These are phyloP conservation scores for Chalciporus piperatus DNA, from an alignment of 768 basidiomycete species.

Conservation along the genomic window DNA sequence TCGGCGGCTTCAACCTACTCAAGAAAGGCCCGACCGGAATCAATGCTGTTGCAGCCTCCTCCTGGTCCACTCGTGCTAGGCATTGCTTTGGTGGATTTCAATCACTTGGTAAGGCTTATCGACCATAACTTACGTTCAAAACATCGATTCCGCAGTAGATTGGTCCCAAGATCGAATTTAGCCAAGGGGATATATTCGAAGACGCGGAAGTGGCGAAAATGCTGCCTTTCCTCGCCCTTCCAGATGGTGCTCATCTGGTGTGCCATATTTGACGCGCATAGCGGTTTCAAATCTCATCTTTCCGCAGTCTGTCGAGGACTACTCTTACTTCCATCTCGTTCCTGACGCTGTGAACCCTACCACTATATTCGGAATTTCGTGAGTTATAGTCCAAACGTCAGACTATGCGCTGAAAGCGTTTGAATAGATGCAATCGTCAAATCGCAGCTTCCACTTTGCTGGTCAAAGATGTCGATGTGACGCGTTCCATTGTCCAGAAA, in stretches of 20 bases:
- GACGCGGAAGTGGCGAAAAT: slow-evolving; percentile 84
- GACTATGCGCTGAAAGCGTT: slow-evolving; percentile 1
- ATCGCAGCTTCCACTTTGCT: slow-evolving; percentile 77
- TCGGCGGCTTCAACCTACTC: slow-evolving; percentile 57
- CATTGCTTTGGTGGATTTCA: slow-evolving; percentile 92
- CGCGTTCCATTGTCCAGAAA: slow-evolving; percentile 95
- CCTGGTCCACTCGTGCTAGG: slow-evolving; percentile 68
- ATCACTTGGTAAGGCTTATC: slow-evolving; percentile 69
- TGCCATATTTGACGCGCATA: slow-evolving; percentile 1
- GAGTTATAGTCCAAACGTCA: slow-evolving; percentile 5
- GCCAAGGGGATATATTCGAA: slow-evolving; percentile 71
- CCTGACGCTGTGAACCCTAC: slow-evolving; percentile 65
- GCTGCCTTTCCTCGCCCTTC: slow-evolving; percentile 92
- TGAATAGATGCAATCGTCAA: slow-evolving; percentile 86
- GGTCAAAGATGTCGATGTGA: slow-evolving; percentile 80
- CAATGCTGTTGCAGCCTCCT: slow-evolving; percentile 61
- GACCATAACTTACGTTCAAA: slow-evolving; percentile 7
- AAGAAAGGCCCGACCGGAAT: slow-evolving; percentile 76
- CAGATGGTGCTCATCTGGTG: slow-evolving; percentile 95
- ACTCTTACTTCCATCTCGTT: slow-evolving; percentile 93
- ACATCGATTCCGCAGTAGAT: slow-evolving; percentile 47
- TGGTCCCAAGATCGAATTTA: slow-evolving; percentile 89
- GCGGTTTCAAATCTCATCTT: slow-evolving; percentile 7
- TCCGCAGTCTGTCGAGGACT: slow-evolving; percentile 62
- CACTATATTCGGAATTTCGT: slow-evolving; percentile 97